Percentiles rank a stretch among this genome's conserved stretches.
phyloP scores from a whole-genome alignment of 1,139 yeast genomes.

The Kurtzmaniella quercitrusa region DNA sequence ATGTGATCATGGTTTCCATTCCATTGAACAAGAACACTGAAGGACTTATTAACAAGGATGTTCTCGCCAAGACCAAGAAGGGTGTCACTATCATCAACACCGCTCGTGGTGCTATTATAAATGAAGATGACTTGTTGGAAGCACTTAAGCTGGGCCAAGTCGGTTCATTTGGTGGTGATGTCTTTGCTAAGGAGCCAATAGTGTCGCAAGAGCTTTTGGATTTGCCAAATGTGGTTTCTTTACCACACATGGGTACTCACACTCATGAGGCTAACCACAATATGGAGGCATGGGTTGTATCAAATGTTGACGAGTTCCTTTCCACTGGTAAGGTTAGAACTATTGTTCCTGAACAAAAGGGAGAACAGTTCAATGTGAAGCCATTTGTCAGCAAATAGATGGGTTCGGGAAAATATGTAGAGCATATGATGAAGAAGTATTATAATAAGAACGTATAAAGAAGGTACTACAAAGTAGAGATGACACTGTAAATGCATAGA shows the following conservation, averaged over 20 bases:
- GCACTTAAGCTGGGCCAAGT: slow-evolving; percentile 68
- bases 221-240: slow-evolving; percentile 55
- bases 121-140: slow-evolving; percentile 58
- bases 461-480: background rate
- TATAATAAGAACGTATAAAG: background rate
- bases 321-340: slow-evolving; percentile 59
- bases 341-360: slow-evolving; percentile 61
- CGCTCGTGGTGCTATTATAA: slow-evolving; percentile 72
- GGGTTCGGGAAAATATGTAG: background rate
- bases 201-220: slow-evolving; percentile 54
- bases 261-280: slow-evolving; percentile 53
- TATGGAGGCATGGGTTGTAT: slow-evolving; percentile 55
- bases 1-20: slow-evolving; percentile 57
- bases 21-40: slow-evolving; percentile 59
- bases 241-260: slow-evolving; percentile 85
- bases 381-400: slow-evolving; percentile 2
- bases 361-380: background rate
- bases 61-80: slow-evolving; percentile 55
- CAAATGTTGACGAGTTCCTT: slow-evolving; percentile 40
- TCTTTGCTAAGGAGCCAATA: slow-evolving; percentile 78
- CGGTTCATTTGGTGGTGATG: slow-evolving; percentile 76
- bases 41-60: slow-evolving; percentile 53
- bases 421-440: background rate
- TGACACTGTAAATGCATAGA: too few species aligned
- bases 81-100: slow-evolving; percentile 66